A percentile compares a stretch with the other conserved stretches of the same genome.
These are phyloP conservation scores for Trichoderma erinaceum DNA, from an alignment of 495 filamentous ascomycete species.

Conservation along the genomic window DNA sequence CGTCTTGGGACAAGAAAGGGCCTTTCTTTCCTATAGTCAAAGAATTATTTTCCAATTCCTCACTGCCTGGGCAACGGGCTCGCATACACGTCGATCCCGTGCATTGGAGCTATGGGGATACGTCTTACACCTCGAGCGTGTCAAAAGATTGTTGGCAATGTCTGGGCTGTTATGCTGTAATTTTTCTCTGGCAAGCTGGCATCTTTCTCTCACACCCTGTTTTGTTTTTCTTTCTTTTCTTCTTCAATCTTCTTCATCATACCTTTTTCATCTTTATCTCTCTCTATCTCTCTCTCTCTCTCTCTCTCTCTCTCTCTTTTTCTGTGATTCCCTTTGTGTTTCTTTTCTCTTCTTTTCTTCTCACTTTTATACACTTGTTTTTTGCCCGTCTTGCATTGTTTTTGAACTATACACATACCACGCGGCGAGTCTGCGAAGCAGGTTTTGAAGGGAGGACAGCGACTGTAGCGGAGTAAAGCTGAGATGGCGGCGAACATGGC, in stretches of 20 bases:
- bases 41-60: background rate
- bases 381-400: conserved; percentile 31
- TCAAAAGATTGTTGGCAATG: background rate
- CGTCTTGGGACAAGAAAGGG: conserved; percentile 20
- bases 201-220: background rate
- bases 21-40: background rate
- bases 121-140: background rate
- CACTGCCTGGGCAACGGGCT: background rate
- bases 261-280: conserved; percentile 9
- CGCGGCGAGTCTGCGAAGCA: conserved; percentile 42
- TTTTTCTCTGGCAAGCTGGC: conserved; percentile 8
- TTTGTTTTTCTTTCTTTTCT: background rate
- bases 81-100: background rate
- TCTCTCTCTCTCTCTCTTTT: conserved; percentile 22
- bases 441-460: conserved; percentile 26
- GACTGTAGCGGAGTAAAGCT: conserved; percentile 1
- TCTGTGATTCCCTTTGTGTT: conserved; percentile 25
- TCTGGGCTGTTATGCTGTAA: conserved; percentile 8
- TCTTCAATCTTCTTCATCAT: background rate
- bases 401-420: conserved; percentile 39
- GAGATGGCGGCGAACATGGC: conserved; percentile 7
- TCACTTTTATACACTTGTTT: conserved; percentile 20
- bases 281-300: conserved; percentile 19
- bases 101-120: background rate
- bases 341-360: conserved; percentile 28